Evolutionary conservation across 768 basidiomycete genomes (phyloP), one percentile per base, ranked within the genome.

Genomic region (Boletus speciosus): DNA sequence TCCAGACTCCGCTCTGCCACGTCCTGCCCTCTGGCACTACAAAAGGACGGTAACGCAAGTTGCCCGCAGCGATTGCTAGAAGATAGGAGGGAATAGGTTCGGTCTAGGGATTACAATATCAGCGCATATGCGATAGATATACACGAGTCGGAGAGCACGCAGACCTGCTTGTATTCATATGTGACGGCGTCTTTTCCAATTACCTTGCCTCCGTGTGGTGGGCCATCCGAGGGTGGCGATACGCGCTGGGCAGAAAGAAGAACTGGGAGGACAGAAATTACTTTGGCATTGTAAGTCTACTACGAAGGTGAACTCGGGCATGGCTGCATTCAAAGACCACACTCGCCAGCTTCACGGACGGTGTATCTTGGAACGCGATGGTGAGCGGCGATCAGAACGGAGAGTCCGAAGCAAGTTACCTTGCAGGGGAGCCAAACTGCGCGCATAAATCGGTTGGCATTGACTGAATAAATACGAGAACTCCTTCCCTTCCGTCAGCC

Each of bases 401-500:
- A 7, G 43, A 7, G n/a, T 10, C 5, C 0, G n/a, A 47, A 25
- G 1, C 19, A 14, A 19, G 36, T 31, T 39, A 83, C 88, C 88
- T 80, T 95, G 93, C 53, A 92, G 64, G 3, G 93, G 94, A 1
- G 82, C 79, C 39, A 96, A 70, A 4, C 85, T 79, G 29, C 94
- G 83, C 3, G 89, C 89, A 65, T 95, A 87, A 60, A 94, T 96
- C 4, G 95, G 91, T 60, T 97, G 93, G 63, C 88, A 91, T 63
- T 97, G 95, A 55, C 90, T 93, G 75, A 94, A 98, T 15, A 98
- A 70, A 71, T 88, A 97, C 0, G 91, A 86, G 66, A 89, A 88
- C 19, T 75, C 73, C 60, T 92, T 92, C 8, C 92, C 92, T 55
- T 90, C 89, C 0, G 93, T 97, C 71, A 93, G 86, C 54, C 90